phyloP scores from a whole-genome alignment of 148 eudicot genomes.

The Nepenthes mirabilis region DNA sequence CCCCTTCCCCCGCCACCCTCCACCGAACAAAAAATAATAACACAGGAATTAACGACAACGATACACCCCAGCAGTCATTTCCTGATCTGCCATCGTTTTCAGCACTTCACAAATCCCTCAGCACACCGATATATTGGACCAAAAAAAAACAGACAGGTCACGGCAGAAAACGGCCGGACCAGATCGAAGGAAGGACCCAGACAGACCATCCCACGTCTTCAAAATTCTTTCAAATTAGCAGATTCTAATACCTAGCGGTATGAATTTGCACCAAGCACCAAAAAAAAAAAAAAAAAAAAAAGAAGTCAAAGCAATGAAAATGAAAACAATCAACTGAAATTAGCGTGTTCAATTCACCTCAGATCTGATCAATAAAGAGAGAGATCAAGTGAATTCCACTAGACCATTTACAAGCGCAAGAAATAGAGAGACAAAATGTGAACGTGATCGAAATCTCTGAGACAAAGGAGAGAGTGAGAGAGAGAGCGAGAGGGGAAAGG shows the following conservation, averaged over 20 bases:
- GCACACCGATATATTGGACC: no score
- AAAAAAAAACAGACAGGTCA: no score
- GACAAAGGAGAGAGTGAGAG: neutral
- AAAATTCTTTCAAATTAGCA: neutral
- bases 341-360: slow-evolving; percentile 2
- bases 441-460: neutral
- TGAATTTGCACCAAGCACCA: slow-evolving; percentile 1
- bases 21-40: no score
- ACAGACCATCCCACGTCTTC: no score
- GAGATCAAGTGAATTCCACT: slow-evolving; percentile 7
- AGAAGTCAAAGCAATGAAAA: neutral
- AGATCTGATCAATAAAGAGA: slow-evolving; percentile 8
- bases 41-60: no score
- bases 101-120: no score
- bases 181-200: no score
- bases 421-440: neutral
- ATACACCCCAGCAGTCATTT: no score
- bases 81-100: no score
- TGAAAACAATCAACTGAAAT: neutral
- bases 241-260: neutral
- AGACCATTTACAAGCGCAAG: slow-evolving; percentile 2
- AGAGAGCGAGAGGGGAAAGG: neutral
- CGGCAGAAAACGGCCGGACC: no score
- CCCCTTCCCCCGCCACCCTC: no score
- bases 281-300: neutral